Base-by-base conservation (phyloP, 2,329 filamentous ascomycete genomes). In the Apiospora malaysiana region DNA sequence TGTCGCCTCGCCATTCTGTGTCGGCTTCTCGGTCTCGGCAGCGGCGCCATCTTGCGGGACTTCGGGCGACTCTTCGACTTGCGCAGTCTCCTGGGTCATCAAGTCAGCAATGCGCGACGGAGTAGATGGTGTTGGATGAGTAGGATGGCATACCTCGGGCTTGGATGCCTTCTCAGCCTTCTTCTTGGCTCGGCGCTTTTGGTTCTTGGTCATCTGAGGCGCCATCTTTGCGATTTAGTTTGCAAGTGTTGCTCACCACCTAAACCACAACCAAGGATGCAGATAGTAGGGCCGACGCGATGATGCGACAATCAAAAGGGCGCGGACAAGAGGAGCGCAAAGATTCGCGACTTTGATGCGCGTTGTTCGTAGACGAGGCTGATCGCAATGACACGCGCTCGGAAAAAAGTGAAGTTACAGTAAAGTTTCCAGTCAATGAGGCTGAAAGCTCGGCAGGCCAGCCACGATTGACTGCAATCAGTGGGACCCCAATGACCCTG, bases 111-210 rank as follows among this genome's bases (percentile, higher is more conserved):
- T 69, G 71, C 59, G 37, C 63, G 68, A 51, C 27, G 47, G 32
- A 68, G 7, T 16, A n/a, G 43, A 5, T 23, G 45, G 4, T 25
- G 25, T 5, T 14, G 42, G 8, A 56, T 47, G 9, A 21, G 66
- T 66, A 42, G 9, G 14, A 46, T 10, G 40, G 75, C 81, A 74
- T 70, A 89, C 89, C 77, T 90, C 84, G 81, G 88, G 84, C 69
- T 87, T 83, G 75, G 89, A 83, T 78, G 91, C 91, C 85, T 97
- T 97, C 80, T 94, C 90, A 77, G 94, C 93, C 91, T 97, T 98
- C 89, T 96, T 97, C 86, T 95, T 95, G 67, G 94, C 93, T 81
- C 95, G 91, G 81, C 94, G 90, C 86, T 95, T 92, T 83, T 97
- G 94, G 83, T 98, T 98, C 86, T 98, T 98, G 81, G 92, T 94